Evolutionary conservation across 1,284 basidiomycete genomes (phyloP), one percentile per base, ranked within the genome.

Genomic region (Salmacisia buchloeana): DNA sequence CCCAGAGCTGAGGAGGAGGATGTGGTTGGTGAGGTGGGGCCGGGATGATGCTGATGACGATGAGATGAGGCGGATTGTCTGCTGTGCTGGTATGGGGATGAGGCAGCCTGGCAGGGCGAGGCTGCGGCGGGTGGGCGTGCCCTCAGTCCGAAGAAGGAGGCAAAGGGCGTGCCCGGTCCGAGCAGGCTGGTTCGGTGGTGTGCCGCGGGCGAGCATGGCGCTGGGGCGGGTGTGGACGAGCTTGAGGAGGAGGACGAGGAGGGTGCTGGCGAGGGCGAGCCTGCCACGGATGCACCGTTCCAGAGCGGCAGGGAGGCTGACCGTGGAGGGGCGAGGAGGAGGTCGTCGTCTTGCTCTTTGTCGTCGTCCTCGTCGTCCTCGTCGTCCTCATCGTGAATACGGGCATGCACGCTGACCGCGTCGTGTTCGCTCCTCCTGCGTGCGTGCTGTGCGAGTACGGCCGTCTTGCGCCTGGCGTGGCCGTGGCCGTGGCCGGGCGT

Each of bases 231-330:
- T 10, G 45, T 15, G 45, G 15, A n/a, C 7, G 45, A 49, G 45
- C 7, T 10, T 49, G 45, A 18, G 45, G 45, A 49, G 45, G 25
- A 49, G 45, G 45, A 49, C 6, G 45, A 49, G 45, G 45, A 49
- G 45, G 25, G 7, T 29, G 41, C n/a, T 4, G 12, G 13, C 23
- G 3, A 34, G 59, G 21, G 23, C 10, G 46, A 27, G n/a, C n/a
- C n/a, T 23, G 27, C 7, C 21, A 15, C 31, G 15, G 49, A n/a
- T 5, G 34, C 29, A 12, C 68, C 72, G 27, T 75, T 72, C 18
- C 72, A 72, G 2, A 64, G 65, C 9, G 70, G 71, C 59, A 72
- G 73, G 5, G 73, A 70, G 12, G 68, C 68, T 33, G 70, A 71
- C 72, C 72, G 74, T 29, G 64, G 69, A 64, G 74, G 73, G 49